Base-by-base conservation (phyloP, 345 rosid genomes). In the Raphanus raphanistrum region DNA sequence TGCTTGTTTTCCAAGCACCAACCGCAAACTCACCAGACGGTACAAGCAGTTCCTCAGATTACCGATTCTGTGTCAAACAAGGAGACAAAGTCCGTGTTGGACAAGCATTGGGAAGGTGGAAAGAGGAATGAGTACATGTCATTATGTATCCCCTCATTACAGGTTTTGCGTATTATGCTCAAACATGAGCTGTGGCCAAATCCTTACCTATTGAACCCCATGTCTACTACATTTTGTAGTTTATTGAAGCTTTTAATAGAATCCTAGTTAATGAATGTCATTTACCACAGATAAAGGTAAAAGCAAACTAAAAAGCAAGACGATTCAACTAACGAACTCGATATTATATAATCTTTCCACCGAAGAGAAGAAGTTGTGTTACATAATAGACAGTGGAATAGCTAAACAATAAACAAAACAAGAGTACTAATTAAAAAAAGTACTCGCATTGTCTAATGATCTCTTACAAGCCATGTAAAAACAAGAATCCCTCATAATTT, bases 1-100 rank as follows among this genome's bases (percentile, higher is more conserved):
- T 95, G 63, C 92, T 95, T 5, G 86, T 95, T 58, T 95, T 95
- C 81, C 92, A 95, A 54, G 99, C 98, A 55, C 96, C 95, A 10
- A 79, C 87, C 4, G 54, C 77, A 61, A 85, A 82, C 70, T 75
- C 85, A 52, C 67, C 69, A 0, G 72, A 85, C 58, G 76, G 72
- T 6, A 74, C 45, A 21, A 58, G 80, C 41, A 72, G 79, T 65
- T 82, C 89, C 6, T 84, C 93, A 8, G 88, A 85, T 57, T 95
- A 88, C 82, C 82, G 81, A 72, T 95, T 91, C 76, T 80, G 82
- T 62, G 55, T 92, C 68, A 80, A 79, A 32, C 84, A 80, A 8
- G 94, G 97, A 10, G 96, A 95, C 8, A 87, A 85, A 85, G 83
- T 91, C 31, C 89, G 84, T 11, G 90, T 88, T 55, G 98, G 99